These are phyloP conservation scores for Chalciporus sp. DNA, from an alignment of 1,284 basidiomycete species.

Conservation along the genomic window DNA sequence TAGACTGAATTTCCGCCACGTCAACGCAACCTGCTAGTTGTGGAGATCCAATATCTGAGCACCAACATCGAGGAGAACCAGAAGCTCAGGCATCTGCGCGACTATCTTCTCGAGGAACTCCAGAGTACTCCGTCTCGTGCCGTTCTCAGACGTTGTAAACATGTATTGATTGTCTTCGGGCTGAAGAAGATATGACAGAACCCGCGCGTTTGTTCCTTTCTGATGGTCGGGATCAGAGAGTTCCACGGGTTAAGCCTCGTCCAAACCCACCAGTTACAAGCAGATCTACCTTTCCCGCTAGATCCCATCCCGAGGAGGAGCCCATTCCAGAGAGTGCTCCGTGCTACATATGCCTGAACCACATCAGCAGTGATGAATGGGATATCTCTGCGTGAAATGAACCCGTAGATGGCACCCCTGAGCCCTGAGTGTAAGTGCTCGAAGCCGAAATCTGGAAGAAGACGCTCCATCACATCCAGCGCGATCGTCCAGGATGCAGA, in stretches of 20 bases:
- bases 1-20: constrained; percentile 42
- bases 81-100: constrained; percentile 38
- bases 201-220: constrained; percentile 50
- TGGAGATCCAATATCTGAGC: constrained; percentile 57
- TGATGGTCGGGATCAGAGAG: constrained; percentile 42
- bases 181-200: constrained; percentile 46
- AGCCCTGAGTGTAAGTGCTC: constrained; percentile 15
- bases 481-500: constrained; percentile 32
- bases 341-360: constrained; percentile 17
- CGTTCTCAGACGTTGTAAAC: constrained; percentile 23
- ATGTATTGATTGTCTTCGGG: constrained; percentile 45
- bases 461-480: constrained; percentile 28
- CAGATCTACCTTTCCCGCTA: constrained; percentile 39
- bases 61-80: constrained; percentile 55
- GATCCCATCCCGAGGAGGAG: constrained; percentile 52
- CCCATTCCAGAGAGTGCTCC: constrained; percentile 30
- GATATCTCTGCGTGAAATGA: constrained; percentile 13
- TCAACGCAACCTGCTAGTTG: constrained; percentile 43
- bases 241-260: neutral
- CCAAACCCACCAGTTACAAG: constrained; percentile 22
- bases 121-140: constrained; percentile 27
- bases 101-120: constrained; percentile 40
- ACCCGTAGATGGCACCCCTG: constrained; percentile 20
- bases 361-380: neutral
- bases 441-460: constrained; percentile 20